Evolutionary conservation across 345 rosid genomes (phyloP).

Genomic region (Citrus mangshanensis): DNA sequence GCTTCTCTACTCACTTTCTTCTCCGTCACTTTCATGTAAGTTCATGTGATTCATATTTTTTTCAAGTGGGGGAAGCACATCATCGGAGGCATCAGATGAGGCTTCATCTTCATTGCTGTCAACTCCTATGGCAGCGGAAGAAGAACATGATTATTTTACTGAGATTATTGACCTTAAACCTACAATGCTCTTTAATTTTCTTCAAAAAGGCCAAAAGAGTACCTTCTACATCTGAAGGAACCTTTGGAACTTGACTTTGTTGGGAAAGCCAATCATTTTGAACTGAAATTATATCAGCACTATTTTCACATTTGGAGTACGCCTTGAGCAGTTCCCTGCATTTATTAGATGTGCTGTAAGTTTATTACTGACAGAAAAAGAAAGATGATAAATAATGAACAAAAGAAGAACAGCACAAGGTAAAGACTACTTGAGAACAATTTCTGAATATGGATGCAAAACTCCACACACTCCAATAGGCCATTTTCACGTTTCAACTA

Average conservation of each 20-base stretch:
- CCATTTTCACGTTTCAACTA: not conserved
- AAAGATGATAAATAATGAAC: not conserved
- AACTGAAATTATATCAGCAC: slow-evolving; percentile 70
- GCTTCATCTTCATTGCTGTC: slow-evolving; percentile 32
- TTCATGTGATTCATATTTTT: slow-evolving; percentile 76
- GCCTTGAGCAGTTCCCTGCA: slow-evolving; percentile 83
- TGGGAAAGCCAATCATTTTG: slow-evolving; percentile 92
- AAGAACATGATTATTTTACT: not conserved
- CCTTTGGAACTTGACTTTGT: slow-evolving; percentile 57
- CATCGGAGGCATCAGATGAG: slow-evolving; percentile 57
- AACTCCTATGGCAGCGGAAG: slow-evolving; percentile 20
- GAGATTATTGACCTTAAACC: not conserved
- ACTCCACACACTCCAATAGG: not conserved
- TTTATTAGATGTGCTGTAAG: slow-evolving; percentile 10
- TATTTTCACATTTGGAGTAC: slow-evolving; percentile 71
- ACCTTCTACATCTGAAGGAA: slow-evolving; percentile 45
- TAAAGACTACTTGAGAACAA: not conserved
- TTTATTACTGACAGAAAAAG: not conserved
- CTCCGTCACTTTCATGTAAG: slow-evolving; percentile 57
- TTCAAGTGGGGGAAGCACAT: slow-evolving; percentile 83
- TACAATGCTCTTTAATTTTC: not conserved
- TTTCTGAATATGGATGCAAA: not conserved
- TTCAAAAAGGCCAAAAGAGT: not conserved
- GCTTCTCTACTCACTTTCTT: slow-evolving; percentile 41
- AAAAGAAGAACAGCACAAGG: not conserved